Conservation (phyloP, 192 early-diverging fungal species). For the Coemansia sp. region DNA sequence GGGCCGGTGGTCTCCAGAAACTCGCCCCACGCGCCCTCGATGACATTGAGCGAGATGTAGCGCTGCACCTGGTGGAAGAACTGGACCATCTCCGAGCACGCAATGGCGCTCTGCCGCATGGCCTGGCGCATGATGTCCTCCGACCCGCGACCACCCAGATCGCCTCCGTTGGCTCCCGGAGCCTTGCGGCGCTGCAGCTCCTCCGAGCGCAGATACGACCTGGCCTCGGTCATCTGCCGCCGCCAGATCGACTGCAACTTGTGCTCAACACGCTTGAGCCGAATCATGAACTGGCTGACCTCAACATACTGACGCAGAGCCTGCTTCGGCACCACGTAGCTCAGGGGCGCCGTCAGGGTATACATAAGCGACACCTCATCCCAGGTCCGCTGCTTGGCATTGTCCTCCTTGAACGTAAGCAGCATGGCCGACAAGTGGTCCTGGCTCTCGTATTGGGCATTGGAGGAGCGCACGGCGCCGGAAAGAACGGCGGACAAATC, state of each 20-base stretch:
- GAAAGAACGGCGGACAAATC: slow-evolving; percentile 85
- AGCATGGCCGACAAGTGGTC: slow-evolving; percentile 63
- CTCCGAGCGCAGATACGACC: slow-evolving; percentile 27
- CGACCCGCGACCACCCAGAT: not conserved
- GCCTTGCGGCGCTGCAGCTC: slow-evolving; percentile 39
- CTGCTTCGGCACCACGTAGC: slow-evolving; percentile 72
- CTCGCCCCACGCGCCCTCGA: slow-evolving; percentile 89
- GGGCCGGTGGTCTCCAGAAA: slow-evolving; percentile 45
- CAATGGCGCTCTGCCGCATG: slow-evolving; percentile 66
- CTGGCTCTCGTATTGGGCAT: slow-evolving; percentile 80
- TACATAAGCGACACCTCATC: slow-evolving; percentile 93
- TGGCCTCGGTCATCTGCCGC: slow-evolving; percentile 67
- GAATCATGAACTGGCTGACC: slow-evolving; percentile 87
- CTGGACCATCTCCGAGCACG: slow-evolving; percentile 87
- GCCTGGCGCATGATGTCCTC: slow-evolving; percentile 50
- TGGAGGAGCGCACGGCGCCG: slow-evolving; percentile 80
- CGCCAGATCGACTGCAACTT: slow-evolving; percentile 73
- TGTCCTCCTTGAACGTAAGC: slow-evolving; percentile 39
- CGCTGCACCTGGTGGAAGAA: slow-evolving; percentile 93
- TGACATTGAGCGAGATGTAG: slow-evolving; percentile 87
- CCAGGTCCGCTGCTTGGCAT: slow-evolving; percentile 76
- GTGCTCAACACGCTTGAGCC: slow-evolving; percentile 83
- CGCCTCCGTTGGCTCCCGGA: not conserved
- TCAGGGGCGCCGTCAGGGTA: slow-evolving; percentile 75
- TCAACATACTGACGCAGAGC: slow-evolving; percentile 79